phyloP scores from a whole-genome alignment of 768 basidiomycete genomes.

The Hortiboletus campestris region DNA sequence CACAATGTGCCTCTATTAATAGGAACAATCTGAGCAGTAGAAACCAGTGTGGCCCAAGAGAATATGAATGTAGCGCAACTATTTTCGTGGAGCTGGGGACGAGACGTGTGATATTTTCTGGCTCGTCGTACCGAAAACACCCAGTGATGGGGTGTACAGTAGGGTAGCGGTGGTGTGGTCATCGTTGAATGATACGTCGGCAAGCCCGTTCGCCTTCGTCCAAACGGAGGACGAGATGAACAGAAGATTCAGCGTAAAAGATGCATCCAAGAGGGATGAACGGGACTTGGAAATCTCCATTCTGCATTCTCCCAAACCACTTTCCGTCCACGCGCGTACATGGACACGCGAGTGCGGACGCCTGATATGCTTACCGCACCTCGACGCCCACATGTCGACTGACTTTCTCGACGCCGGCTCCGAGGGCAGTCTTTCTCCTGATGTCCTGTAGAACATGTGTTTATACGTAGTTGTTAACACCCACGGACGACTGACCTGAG shows the following conservation, averaged over 20 bases:
- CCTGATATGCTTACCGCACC: constrained; percentile 10
- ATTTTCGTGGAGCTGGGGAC: neutral
- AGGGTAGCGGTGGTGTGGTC: neutral
- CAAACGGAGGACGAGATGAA: neutral
- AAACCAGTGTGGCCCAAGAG: neutral
- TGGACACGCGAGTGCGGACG: neutral
- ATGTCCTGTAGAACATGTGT: constrained; percentile 21
- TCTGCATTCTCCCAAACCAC: constrained; percentile 4
- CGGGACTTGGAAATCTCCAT: constrained; percentile 2
- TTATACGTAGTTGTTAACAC: neutral
- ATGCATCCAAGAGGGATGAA: constrained; percentile 12
- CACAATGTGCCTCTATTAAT: neutral
- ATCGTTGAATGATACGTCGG: neutral
- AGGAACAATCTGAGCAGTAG: neutral
- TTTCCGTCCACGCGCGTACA: neutral
- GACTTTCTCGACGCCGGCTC: constrained; percentile 37
- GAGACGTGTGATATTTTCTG: neutral
- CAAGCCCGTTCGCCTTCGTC: neutral
- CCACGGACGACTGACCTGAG: constrained; percentile 15
- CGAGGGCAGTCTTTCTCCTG: constrained; percentile 31
- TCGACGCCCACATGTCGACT: constrained; percentile 32
- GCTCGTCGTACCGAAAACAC: neutral
- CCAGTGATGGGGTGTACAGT: neutral
- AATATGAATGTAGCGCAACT: neutral
- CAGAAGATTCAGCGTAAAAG: neutral